These are phyloP conservation scores for Daedaleopsis sinensis DNA, from an alignment of 768 basidiomycete genomes.

Conservation along the genomic window DNA sequence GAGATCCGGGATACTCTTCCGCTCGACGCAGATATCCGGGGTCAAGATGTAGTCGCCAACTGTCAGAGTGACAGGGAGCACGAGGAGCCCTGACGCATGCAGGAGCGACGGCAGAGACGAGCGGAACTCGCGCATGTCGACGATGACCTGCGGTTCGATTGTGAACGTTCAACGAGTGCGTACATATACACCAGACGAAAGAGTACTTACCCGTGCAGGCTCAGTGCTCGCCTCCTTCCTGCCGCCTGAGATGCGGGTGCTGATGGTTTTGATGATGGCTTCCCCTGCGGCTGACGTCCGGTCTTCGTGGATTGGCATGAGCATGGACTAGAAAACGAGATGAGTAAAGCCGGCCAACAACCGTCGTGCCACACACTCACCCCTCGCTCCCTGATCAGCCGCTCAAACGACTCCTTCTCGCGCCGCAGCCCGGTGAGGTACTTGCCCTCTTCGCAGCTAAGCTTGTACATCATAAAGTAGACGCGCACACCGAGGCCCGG, in stretches of 20 bases:
- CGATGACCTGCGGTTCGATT: too few relatives aligned
- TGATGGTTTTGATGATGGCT: slow-evolving; percentile 78
- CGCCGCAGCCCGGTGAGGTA: slow-evolving; percentile 86
- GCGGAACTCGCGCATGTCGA: slow-evolving; percentile 96
- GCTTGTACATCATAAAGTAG: slow-evolving; percentile 94
- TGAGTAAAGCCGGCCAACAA: background rate
- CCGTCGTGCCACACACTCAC: slow-evolving; percentile 49
- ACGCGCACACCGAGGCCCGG: slow-evolving; percentile 84
- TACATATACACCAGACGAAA: background rate
- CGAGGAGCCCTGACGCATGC: slow-evolving; percentile 76
- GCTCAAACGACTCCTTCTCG: slow-evolving; percentile 94
- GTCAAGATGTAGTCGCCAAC: slow-evolving; percentile 96
- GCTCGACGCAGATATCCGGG: slow-evolving; percentile 94
- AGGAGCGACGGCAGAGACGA: slow-evolving; percentile 89
- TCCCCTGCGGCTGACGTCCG: slow-evolving; percentile 49
- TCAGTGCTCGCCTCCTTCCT: slow-evolving; percentile 65
- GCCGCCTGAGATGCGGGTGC: slow-evolving; percentile 85
- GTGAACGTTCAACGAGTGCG: background rate
- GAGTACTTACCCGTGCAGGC: slow-evolving; percentile 56
- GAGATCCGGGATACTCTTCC: slow-evolving; percentile 92
- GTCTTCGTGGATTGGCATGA: slow-evolving; percentile 79
- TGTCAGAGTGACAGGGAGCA: slow-evolving; percentile 90
- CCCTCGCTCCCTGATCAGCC: slow-evolving; percentile 88
- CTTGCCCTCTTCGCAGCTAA: slow-evolving; percentile 94
- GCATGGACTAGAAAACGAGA: slow-evolving; percentile 67